phyloP scores from a whole-genome alignment of 73 alveolate genomes.

The Breviolum minutum region DNA sequence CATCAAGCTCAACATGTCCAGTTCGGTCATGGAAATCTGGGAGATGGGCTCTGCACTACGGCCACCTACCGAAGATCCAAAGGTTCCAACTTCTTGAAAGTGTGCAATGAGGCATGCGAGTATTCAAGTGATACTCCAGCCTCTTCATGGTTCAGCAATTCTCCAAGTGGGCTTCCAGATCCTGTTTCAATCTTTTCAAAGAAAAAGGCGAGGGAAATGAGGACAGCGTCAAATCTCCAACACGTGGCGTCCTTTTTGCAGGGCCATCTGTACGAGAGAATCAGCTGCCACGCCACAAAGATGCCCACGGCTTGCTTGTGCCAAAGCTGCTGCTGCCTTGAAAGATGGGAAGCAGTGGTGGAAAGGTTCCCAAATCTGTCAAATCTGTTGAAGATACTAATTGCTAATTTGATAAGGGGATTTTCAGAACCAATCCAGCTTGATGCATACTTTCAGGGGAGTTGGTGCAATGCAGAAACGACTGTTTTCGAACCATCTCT shows the following conservation, averaged over 20 bases:
- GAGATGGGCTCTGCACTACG: background rate
- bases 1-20: too few relatives aligned
- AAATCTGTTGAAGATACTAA: too few relatives aligned
- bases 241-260: background rate
- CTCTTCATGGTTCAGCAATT: background rate
- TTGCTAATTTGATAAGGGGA: background rate
- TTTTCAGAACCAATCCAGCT: background rate
- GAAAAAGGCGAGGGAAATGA: background rate
- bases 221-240: background rate
- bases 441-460: too few relatives aligned
- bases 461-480: too few relatives aligned
- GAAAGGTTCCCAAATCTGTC: too few relatives aligned
- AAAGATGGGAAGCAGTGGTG: background rate
- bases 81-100: background rate
- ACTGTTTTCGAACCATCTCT: too few relatives aligned
- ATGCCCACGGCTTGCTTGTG: slow-evolving; percentile 80
- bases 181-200: background rate
- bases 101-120: background rate
- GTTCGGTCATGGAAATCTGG: background rate
- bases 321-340: slow-evolving; percentile 85
- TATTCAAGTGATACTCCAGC: background rate
- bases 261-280: background rate
- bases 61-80: background rate
- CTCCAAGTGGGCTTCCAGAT: background rate
- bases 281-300: slow-evolving; percentile 76